Evolutionary conservation across 2,329 filamentous ascomycete species (phyloP), one percentile per base, ranked within the genome.

Genomic region (Penicillium sp.): DNA sequence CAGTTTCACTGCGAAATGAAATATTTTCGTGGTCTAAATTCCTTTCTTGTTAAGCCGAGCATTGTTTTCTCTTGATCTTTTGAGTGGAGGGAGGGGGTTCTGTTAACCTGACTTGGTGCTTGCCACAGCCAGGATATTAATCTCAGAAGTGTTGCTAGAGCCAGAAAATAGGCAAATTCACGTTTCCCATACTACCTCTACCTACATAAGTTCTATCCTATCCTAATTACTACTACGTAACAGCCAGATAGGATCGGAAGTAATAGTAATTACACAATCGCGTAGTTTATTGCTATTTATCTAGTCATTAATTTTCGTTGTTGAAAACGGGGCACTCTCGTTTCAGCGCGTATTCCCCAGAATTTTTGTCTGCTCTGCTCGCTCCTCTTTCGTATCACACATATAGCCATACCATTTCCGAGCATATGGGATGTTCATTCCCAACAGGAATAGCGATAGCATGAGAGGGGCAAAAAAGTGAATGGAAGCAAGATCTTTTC

Each of bases 251-350:
- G 3, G 26, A 28, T 7, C 15, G 3, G 12, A 30, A 5, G 4
- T 26, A 37, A 17, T 22, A 5, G 4, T 26, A 37, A 17, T 22
- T 17, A 53, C n/a, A 35, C n/a, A 22, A 24, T 17, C 28, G 33
- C 19, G n/a, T 26, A 35, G 17, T 37, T 26, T 38, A 35, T 44
- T 35, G 24, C 24, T 56, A 10, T 56, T 47, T 37, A 33, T 59
- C 49, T 59, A 22, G 51, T 70, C 68, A 67, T 72, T 66, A 69
- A 60, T 61, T 74, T 74, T 15, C 73, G 75, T 77, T 73, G 73
- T 74, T 75, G 73, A 76, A 70, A 72, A 76, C 71, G 28, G 45
- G 59, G 56, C 51, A 51, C 28, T 63, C 60, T 28, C 44, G n/a
- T 33, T 19, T 22, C 33, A 38, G 47, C 56, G 56, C 47, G 37